A percentile compares a stretch with the other conserved stretches of the same genome.
Evolutionary conservation across 2,329 filamentous ascomycete species (phyloP).

Genomic region (Colletotrichum eremochloae): DNA sequence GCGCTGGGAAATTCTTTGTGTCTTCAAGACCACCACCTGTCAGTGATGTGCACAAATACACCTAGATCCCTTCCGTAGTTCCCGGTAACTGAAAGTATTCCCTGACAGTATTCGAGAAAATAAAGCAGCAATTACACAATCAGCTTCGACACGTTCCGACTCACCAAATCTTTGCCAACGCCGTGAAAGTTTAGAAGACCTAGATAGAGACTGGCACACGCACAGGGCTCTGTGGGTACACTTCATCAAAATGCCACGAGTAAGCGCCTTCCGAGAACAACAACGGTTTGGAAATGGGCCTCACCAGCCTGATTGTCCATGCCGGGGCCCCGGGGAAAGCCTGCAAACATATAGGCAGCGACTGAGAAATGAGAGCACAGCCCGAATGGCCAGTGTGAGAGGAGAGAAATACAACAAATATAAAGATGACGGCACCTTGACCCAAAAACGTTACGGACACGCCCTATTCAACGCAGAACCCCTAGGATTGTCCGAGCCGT

Average conservation of each 20-base stretch:
- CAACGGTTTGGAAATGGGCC: constrained; percentile 2
- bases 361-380: constrained; percentile 3
- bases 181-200: too few species aligned
- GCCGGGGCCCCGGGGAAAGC: background rate
- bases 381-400: constrained; percentile 2
- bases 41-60: background rate
- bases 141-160: background rate
- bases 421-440: background rate
- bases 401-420: background rate
- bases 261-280: background rate
- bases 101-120: background rate
- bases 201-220: background rate
- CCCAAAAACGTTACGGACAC: background rate
- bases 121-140: background rate
- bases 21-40: background rate
- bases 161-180: background rate
- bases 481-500: background rate
- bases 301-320: background rate
- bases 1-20: background rate
- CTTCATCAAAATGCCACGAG: background rate
- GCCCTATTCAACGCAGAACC: background rate
- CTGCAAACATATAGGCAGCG: background rate
- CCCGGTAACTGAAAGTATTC: too few species aligned
- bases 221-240: background rate
- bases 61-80: background rate